phyloP scores from a whole-genome alignment of 1,139 yeast species.

The Candida gigantensis region DNA sequence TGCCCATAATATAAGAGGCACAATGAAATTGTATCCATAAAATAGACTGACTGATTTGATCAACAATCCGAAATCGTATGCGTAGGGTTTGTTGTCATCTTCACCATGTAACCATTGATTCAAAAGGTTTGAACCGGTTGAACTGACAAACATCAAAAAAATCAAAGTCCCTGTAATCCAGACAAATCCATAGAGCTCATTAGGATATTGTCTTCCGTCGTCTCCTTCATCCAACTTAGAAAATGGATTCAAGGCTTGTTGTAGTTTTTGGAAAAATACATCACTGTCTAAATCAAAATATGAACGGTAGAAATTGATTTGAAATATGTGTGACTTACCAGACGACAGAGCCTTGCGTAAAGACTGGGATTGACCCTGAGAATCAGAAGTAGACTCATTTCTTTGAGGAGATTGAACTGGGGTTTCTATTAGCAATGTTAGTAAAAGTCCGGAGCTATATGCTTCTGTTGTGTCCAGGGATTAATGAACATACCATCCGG shows the following conservation, averaged over 20 bases:
- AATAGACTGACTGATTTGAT: slow-evolving; percentile 66
- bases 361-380: slow-evolving; percentile 6
- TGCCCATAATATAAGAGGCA: slow-evolving; percentile 58
- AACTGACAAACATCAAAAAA: slow-evolving; percentile 69
- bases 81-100: slow-evolving; percentile 44
- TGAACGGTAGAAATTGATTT: slow-evolving; percentile 55
- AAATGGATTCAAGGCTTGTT: slow-evolving; percentile 48
- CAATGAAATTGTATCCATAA: slow-evolving; percentile 69
- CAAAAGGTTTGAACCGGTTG: slow-evolving; percentile 53
- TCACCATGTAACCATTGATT: slow-evolving; percentile 47
- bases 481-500: no score
- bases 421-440: slow-evolving; percentile 3
- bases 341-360: slow-evolving; percentile 14
- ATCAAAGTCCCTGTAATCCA: slow-evolving; percentile 85
- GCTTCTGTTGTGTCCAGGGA: no score
- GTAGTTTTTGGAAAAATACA: slow-evolving; percentile 52
- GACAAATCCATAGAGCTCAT: slow-evolving; percentile 78
- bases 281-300: slow-evolving; percentile 66
- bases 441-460: no score
- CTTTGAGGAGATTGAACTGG: slow-evolving; percentile 2
- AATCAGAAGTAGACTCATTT: background rate
- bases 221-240: slow-evolving; percentile 20
- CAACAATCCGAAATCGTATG: slow-evolving; percentile 61
- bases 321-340: slow-evolving; percentile 47
- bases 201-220: slow-evolving; percentile 38